Evolutionary conservation across 352 stramenopile species (phyloP).

Genomic region (Blastocystis sp.): DNA sequence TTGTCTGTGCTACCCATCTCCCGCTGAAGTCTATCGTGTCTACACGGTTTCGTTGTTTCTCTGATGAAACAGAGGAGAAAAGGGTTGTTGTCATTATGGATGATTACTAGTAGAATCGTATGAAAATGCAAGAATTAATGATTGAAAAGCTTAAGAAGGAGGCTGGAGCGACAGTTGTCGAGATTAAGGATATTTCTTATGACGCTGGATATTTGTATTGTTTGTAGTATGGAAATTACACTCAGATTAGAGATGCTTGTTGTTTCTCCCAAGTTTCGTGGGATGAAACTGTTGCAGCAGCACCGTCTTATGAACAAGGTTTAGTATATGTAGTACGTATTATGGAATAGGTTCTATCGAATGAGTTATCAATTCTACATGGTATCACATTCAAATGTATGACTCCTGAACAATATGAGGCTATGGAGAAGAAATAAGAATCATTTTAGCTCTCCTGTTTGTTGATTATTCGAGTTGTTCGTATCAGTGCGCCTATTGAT

Average conservation of each 20-base stretch:
- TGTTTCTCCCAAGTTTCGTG: conserved; percentile 57
- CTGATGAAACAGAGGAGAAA: conserved; percentile 14
- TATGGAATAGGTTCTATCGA: conserved; percentile 9
- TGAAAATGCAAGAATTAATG: conserved; percentile 61
- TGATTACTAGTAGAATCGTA: background rate
- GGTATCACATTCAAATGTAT: conserved; percentile 60
- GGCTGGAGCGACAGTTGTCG: conserved; percentile 31
- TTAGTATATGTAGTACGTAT: background rate
- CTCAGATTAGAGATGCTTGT: conserved; percentile 52
- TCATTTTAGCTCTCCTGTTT: background rate
- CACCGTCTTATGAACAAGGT: conserved; percentile 51
- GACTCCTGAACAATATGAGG: conserved; percentile 54
- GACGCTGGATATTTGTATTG: conserved; percentile 44
- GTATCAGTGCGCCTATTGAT: no score
- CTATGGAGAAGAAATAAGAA: conserved; percentile 20
- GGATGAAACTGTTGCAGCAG: conserved; percentile 55
- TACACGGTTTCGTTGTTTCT: background rate
- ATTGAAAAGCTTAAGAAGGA: conserved; percentile 54
- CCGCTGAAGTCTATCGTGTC: background rate
- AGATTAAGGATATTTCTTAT: conserved; percentile 61
- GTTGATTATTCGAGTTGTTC: background rate
- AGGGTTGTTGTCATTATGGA: background rate
- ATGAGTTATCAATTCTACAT: conserved; percentile 49
- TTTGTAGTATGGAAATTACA: background rate
- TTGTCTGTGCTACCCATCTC: background rate